Percentiles rank a stretch among this genome's conserved stretches.
These are phyloP conservation scores for Fusarium udum DNA, from an alignment of 2,329 filamentous ascomycete species.

Conservation along the genomic window DNA sequence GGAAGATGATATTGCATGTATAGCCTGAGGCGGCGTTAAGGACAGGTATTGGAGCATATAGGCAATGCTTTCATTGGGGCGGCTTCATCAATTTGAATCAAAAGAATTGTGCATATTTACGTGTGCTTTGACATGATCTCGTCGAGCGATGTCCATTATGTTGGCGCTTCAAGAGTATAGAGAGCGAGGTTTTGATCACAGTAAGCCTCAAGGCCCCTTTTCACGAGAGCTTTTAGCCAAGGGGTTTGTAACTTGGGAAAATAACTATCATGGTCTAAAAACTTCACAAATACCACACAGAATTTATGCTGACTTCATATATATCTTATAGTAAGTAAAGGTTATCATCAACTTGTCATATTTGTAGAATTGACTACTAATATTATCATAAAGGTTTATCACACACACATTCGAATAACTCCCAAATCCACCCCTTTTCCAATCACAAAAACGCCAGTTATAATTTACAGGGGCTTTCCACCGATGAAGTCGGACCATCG, in stretches of 20 bases:
- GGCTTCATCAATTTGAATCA: constrained; percentile 6
- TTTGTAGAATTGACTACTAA: neutral
- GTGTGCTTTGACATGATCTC: neutral
- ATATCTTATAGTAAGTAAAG: neutral
- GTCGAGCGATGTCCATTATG: neutral
- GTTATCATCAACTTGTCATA: neutral
- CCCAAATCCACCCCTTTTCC: constrained; percentile 20
- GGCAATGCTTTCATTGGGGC: constrained; percentile 18
- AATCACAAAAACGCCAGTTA: constrained; percentile 39
- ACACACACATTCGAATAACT: constrained; percentile 17
- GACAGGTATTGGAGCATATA: constrained; percentile 30
- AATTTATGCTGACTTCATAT: too few species aligned
- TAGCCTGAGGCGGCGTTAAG: constrained; percentile 32
- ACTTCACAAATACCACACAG: too few species aligned
- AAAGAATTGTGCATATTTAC: neutral
- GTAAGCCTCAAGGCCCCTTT: too few species aligned
- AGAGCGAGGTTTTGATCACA: neutral
- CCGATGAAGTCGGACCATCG: constrained; percentile 97
- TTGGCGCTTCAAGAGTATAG: neutral
- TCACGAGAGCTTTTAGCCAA: neutral
- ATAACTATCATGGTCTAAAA: too few species aligned
- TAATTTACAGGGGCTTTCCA: constrained; percentile 76
- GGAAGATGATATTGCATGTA: constrained; percentile 28
- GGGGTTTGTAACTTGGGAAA: too few species aligned
- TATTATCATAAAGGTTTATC: constrained; percentile 20